Evolutionary conservation across 2,329 filamentous ascomycete species (phyloP), one percentile per base, ranked within the genome.

Genomic region (Apiospora pterosperma): DNA sequence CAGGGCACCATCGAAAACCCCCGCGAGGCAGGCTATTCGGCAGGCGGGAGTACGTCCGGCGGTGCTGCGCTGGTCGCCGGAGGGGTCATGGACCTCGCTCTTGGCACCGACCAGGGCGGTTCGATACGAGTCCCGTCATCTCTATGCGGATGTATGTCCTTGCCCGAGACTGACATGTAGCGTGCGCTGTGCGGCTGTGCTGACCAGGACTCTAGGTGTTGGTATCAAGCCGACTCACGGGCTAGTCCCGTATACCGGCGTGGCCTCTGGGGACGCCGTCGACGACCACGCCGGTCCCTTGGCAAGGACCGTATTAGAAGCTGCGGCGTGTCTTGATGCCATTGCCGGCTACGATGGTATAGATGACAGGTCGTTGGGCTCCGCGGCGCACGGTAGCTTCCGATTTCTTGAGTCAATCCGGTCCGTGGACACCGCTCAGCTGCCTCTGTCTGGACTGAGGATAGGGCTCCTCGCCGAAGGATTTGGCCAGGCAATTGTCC

Each of bases 191-290:
- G 2, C 5, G 25, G 39, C 36, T 39, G 58, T n/a, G 39, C 36
- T 39, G 58, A 41, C 21, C 10, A 23, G 19, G 12, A 12, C 7
- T 36, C 23, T 48, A 70, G 65, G 68, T 42, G 78, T 80, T 4
- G 82, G 82, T 0, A 72, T 85, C 28, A 86, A 86, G 67, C 83
- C 84, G 0, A 86, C 83, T 0, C 78, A 82, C 63, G 80, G 82
- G 0, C 73, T 85, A 0, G 77, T 87, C 0, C 84, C 84, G 0
- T 86, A 79, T 62, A 86, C 81, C 0, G 84, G 82, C 0, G 77
- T 82, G 58, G 77, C 78, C 2, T 81, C 78, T 42, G 80, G 82
- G 0, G 82, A 85, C 64, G 77, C 82, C 0, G 78, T 82, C 1
- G 80, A 84, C 48, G 85, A 87, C 66, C 83, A 86, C 67, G 76